phyloP scores from a whole-genome alignment of 495 filamentous ascomycete genomes.

The Staphylotrichum longicolle region DNA sequence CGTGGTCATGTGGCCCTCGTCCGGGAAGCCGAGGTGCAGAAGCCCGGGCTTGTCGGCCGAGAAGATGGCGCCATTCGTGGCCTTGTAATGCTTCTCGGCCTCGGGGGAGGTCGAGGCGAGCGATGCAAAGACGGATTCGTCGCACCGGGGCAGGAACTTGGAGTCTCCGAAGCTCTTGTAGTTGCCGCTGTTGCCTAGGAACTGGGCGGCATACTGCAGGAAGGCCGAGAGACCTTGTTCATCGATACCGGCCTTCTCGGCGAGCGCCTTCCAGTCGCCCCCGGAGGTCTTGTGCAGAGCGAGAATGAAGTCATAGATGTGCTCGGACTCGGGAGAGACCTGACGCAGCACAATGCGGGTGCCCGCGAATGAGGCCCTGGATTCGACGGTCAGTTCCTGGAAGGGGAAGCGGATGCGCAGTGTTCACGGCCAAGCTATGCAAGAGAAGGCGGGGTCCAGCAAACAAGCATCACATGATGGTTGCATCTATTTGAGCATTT shows the following conservation, averaged over 20 bases:
- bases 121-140: conserved; percentile 62
- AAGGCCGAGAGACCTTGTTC: conserved; percentile 70
- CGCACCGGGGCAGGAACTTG: conserved; percentile 85
- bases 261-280: conserved; percentile 77
- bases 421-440: neutral
- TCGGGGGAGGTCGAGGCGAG: conserved; percentile 63
- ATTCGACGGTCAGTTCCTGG: conserved; percentile 4
- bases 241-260: conserved; percentile 65
- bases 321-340: conserved; percentile 83
- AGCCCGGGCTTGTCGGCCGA: conserved; percentile 60
- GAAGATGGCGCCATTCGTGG: conserved; percentile 72
- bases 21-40: conserved; percentile 84
- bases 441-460: neutral
- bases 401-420: neutral
- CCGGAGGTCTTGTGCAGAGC: conserved; percentile 66
- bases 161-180: conserved; percentile 95
- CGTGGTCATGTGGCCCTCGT: conserved; percentile 77
- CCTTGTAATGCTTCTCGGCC: conserved; percentile 63
- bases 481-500: neutral
- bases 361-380: conserved; percentile 78
- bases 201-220: conserved; percentile 82
- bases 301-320: conserved; percentile 89
- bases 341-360: conserved; percentile 84
- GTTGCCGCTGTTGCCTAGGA: conserved; percentile 89
- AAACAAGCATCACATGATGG: neutral